Evolutionary conservation across 768 basidiomycete species (phyloP).

Genomic region (Podaxis mareebaensis): DNA sequence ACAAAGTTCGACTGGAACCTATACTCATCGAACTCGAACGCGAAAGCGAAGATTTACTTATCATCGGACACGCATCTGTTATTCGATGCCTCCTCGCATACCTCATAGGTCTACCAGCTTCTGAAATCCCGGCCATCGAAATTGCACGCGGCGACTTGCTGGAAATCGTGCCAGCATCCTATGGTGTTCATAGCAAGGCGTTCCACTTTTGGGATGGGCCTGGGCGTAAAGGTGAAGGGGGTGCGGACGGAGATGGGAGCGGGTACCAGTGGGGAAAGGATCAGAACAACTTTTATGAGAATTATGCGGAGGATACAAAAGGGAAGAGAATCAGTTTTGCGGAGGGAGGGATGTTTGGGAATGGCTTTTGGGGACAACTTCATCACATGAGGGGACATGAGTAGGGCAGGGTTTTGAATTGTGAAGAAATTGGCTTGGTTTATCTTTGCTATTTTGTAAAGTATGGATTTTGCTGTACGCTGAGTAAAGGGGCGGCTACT

Average conservation of each 20-base stretch:
- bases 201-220: constrained; percentile 94
- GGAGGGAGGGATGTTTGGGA: constrained; percentile 18
- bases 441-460: no score
- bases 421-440: no score
- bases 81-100: constrained; percentile 95
- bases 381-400: neutral
- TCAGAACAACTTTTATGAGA: constrained; percentile 84
- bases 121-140: constrained; percentile 97
- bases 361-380: neutral
- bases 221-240: constrained; percentile 51
- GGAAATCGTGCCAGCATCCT: constrained; percentile 86
- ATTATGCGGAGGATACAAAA: constrained; percentile 77
- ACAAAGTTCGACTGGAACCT: constrained; percentile 87
- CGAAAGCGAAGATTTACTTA: constrained; percentile 90
- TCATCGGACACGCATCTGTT: constrained; percentile 96
- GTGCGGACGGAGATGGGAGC: constrained; percentile 23
- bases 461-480: no score
- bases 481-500: no score
- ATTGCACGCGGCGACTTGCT: constrained; percentile 96
- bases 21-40: constrained; percentile 92
- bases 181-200: constrained; percentile 87
- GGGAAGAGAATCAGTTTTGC: constrained; percentile 49
- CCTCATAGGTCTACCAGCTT: constrained; percentile 90
- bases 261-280: constrained; percentile 42
- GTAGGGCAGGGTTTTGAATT: no score